Percentiles rank a stretch among this genome's conserved stretches.
Evolutionary conservation across 2,329 filamentous ascomycete species (phyloP).

Genomic region (Curvularia verruculosa): DNA sequence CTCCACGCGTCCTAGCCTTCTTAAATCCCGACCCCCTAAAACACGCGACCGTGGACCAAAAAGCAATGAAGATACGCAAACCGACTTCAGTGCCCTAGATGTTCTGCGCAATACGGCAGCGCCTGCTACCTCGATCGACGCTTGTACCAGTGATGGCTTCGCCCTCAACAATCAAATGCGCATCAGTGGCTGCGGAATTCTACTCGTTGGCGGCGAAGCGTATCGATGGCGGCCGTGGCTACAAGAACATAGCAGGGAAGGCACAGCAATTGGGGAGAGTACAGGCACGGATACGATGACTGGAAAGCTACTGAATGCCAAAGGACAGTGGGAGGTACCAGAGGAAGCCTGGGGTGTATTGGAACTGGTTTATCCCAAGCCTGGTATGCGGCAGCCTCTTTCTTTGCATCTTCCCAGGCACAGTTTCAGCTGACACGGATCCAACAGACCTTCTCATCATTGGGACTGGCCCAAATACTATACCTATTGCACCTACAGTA

Average conservation of each 20-base stretch:
- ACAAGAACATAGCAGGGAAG: constrained; percentile 45
- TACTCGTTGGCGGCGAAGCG: constrained; percentile 85
- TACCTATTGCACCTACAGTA: constrained; percentile 77
- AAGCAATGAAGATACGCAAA: constrained; percentile 67
- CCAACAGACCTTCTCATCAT: constrained; percentile 79
- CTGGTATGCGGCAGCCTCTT: constrained; percentile 64
- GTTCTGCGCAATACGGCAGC: constrained; percentile 76
- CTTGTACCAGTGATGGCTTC: constrained; percentile 83
- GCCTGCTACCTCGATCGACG: constrained; percentile 83
- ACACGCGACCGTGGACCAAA: constrained; percentile 64
- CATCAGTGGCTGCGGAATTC: constrained; percentile 70
- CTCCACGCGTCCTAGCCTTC: constrained; percentile 17
- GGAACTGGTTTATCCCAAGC: constrained; percentile 82
- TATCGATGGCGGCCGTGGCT: constrained; percentile 90
- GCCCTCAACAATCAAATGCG: constrained; percentile 80
- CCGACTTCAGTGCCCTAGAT: constrained; percentile 77
- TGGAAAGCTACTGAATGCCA: constrained; percentile 68
- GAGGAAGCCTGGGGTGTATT: constrained; percentile 75
- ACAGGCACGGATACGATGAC: constrained; percentile 45
- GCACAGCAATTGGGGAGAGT: constrained; percentile 24
- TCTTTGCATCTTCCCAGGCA: background rate
- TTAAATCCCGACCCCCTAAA: constrained; percentile 49
- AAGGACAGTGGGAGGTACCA: constrained; percentile 80
- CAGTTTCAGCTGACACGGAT: constrained; percentile 19
- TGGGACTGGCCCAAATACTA: constrained; percentile 78